Percentiles rank a stretch among this genome's conserved stretches.
phyloP scores from a whole-genome alignment of 345 rosid species.

The Cardamine resedifolia region DNA sequence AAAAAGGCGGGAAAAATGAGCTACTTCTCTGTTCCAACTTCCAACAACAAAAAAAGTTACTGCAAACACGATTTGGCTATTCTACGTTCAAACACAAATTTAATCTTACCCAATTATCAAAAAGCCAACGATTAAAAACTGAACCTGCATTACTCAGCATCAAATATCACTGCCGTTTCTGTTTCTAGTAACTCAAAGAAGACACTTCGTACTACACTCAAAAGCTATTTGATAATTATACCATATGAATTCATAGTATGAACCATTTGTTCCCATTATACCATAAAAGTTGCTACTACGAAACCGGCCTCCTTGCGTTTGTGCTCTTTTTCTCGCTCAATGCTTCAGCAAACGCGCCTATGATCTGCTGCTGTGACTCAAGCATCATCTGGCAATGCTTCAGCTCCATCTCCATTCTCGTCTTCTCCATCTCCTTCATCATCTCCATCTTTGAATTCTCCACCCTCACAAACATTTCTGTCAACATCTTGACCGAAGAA shows the following conservation, averaged over 20 bases:
- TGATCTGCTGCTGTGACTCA: slow-evolving; percentile 58
- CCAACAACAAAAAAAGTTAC: neutral
- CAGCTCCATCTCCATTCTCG: slow-evolving; percentile 67
- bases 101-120: slow-evolving; percentile 6
- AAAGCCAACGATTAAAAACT: slow-evolving; percentile 1
- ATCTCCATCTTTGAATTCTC: slow-evolving; percentile 78
- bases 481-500: slow-evolving; percentile 51
- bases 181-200: slow-evolving; percentile 23
- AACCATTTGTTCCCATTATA: neutral
- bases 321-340: slow-evolving; percentile 48
- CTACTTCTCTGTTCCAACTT: neutral
- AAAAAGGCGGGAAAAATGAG: neutral
- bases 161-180: slow-evolving; percentile 6
- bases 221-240: slow-evolving; percentile 18
- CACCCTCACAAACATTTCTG: slow-evolving; percentile 56
- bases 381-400: slow-evolving; percentile 72
- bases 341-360: slow-evolving; percentile 46
- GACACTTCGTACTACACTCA: slow-evolving; percentile 23
- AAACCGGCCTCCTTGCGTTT: slow-evolving; percentile 28
- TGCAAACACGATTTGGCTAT: neutral
- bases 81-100: neutral
- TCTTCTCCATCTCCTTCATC: slow-evolving; percentile 68
- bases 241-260: neutral
- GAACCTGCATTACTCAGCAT: slow-evolving; percentile 1
- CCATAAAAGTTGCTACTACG: slow-evolving; percentile 16